These are phyloP conservation scores for Colletotrichum aenigma DNA, from an alignment of 2,329 filamentous ascomycete genomes.

Conservation along the genomic window DNA sequence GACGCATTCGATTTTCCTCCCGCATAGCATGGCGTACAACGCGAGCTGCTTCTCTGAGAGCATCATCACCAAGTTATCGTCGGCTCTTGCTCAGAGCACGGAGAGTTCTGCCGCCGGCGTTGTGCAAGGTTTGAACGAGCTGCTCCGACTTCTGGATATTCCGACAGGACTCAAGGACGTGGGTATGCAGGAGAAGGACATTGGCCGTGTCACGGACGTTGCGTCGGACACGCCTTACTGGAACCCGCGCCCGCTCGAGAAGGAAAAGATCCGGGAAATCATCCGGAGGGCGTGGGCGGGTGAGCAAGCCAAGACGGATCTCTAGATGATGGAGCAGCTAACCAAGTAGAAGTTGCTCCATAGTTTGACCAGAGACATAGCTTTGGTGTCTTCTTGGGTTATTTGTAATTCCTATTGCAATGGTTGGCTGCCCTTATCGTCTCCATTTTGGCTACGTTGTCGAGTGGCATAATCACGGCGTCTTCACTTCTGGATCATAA, in stretches of 20 bases:
- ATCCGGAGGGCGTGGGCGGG: constrained; percentile 63
- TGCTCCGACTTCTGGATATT: constrained; percentile 41
- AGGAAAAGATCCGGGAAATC: constrained; percentile 54
- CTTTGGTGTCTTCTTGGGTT: neutral
- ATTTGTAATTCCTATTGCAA: rapidly evolving
- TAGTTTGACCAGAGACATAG: neutral
- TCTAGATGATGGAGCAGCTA: constrained; percentile 34
- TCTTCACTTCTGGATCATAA: neutral
- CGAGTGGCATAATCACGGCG: neutral
- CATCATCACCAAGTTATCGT: neutral
- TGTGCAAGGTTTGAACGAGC: constrained; percentile 12
- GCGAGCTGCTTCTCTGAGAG: neutral
- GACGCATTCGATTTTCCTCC: constrained; percentile 16
- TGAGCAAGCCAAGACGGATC: constrained; percentile 55
- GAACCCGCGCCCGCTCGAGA: constrained; percentile 59
- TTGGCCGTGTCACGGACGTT: constrained; percentile 61
- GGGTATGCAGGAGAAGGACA: constrained; percentile 62
- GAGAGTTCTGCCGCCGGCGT: neutral
- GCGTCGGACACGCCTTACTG: constrained; percentile 61
- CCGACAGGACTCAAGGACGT: constrained; percentile 55
- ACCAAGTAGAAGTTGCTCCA: neutral
- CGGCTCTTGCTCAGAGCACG: constrained; percentile 7
- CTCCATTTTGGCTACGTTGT: neutral
- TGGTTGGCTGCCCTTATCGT: neutral
- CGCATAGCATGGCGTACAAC: constrained; percentile 18